Conservation (phyloP, 805 yeast species). For the Grigorovia jiainica region DNA sequence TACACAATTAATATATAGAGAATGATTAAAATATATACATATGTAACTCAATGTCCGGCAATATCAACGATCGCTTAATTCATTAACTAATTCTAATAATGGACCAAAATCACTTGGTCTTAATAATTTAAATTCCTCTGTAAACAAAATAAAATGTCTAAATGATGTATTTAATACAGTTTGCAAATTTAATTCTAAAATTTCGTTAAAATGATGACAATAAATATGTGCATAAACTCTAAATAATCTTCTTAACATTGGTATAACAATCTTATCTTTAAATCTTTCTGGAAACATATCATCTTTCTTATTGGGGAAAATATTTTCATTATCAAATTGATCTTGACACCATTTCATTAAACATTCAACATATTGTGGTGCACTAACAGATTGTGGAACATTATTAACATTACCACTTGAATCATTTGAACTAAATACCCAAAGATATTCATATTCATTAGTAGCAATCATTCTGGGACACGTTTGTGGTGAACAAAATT, state of each 20-base stretch:
- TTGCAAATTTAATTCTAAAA: conserved; percentile 83
- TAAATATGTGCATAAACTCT: conserved; percentile 95
- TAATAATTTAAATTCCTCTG: conserved; percentile 73
- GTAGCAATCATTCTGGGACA: conserved; percentile 98
- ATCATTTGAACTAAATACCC: conserved; percentile 63
- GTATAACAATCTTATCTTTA: conserved; percentile 57
- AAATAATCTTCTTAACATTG: conserved; percentile 83
- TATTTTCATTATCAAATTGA: conserved; percentile 81
- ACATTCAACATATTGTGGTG: conserved; percentile 90
- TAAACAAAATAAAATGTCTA: conserved; percentile 85
- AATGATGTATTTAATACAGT: conserved; percentile 88
- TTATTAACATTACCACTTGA: conserved; percentile 28
- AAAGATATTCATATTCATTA: conserved; percentile 88
- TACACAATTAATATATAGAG: no score
- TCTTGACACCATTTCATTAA: conserved; percentile 93
- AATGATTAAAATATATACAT: no score
- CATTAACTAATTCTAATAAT: conserved; percentile 65
- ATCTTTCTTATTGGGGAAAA: conserved; percentile 83
- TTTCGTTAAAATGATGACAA: conserved; percentile 95
- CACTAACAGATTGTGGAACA: conserved; percentile 79
- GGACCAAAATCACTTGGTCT: conserved; percentile 86
- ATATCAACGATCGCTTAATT: conserved; percentile 30
- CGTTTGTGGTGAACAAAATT: conserved; percentile 87
- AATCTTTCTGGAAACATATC: conserved; percentile 89
- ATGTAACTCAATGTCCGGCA: no score